Evolutionary conservation across 2,329 filamentous ascomycete genomes (phyloP), one percentile per base, ranked within the genome.

Genomic region (Paraphaeosphaeria minitans): DNA sequence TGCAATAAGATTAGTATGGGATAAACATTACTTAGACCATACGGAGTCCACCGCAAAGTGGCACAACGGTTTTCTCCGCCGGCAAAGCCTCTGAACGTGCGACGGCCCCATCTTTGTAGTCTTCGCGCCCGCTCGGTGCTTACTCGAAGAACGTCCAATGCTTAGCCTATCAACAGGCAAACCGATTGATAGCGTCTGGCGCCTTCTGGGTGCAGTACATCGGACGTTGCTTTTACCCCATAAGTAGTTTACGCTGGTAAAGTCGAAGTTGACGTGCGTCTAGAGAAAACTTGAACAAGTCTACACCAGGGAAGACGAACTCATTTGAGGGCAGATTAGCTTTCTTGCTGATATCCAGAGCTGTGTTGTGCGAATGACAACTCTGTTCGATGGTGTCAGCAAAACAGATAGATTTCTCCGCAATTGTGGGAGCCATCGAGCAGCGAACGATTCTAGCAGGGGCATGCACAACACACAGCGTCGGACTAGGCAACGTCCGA

Each of bases 21-120:
- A 14, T 21, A 42, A 22, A 21, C 2, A 53, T 12, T 1, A 10
- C 27, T 53, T 41, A 41, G 51, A 35, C 51, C 19, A n/a, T 35
- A 37, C 51, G 51, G 51, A 53, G 27, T 53, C 39, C 39, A 45
- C 29, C 29, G 51, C 51, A 13, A 35, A 45, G 51, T 53, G 51
- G 51, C 51, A 53, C 51, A 35, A 29, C 39, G 27, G 37, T n/a
- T 35, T 35, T 22, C 29, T 41, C 29, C 41, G 39, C 29, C 24
- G 51, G 50, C 37, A 37, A 21, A 43, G 39, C 33, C 9, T 29
- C 49, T 45, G 13, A 45, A 16, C 41, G 39, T 3, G 5, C 22
- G n/a, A 19, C 21, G 39, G 37, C 39, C 37, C 39, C n/a, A n/a
- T 37, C 41, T 31, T 53, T 35, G 39, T 35, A 53, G 22, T 6